phyloP scores from a whole-genome alignment of 257 asterid genomes.

The Paraleonurus japonicus region DNA sequence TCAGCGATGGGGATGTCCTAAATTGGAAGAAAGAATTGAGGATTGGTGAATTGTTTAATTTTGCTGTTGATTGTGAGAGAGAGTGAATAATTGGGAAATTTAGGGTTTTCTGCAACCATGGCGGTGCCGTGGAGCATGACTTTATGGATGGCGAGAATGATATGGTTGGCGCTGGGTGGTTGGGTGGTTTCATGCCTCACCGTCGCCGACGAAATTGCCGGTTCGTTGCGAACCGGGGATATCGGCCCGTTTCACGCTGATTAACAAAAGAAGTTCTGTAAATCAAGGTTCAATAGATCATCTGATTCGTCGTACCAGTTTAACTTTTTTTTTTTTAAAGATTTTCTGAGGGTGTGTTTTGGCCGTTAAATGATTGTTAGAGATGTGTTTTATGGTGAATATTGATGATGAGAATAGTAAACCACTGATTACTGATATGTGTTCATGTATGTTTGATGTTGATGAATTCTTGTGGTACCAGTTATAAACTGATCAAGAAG shows the following conservation, averaged over 20 bases:
- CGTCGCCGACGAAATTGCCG: constrained; percentile 81
- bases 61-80: not conserved
- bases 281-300: not conserved
- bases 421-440: constrained; percentile 17
- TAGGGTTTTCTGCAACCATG: constrained; percentile 36
- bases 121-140: constrained; percentile 76
- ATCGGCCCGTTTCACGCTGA: constrained; percentile 48
- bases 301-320: constrained; percentile 21
- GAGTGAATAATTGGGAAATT: not conserved
- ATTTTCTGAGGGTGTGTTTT: not conserved
- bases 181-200: constrained; percentile 71
- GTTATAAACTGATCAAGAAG: not conserved
- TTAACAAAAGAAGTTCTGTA: constrained; percentile 9
- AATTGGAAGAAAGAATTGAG: not conserved
- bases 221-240: constrained; percentile 57
- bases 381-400: not conserved
- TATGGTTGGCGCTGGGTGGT: constrained; percentile 68
- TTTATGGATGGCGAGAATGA: constrained; percentile 59
- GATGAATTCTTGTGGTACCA: not conserved
- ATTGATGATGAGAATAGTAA: constrained; percentile 18
- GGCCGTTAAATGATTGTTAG: not conserved
- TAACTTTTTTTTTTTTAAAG: not conserved
- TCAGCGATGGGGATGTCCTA: constrained; percentile 3
- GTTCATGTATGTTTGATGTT: not conserved
- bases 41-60: not conserved